Evolutionary conservation across 139 green algal species (phyloP), one percentile per base, ranked within the genome.

Genomic region (Chlorella vulgaris): DNA sequence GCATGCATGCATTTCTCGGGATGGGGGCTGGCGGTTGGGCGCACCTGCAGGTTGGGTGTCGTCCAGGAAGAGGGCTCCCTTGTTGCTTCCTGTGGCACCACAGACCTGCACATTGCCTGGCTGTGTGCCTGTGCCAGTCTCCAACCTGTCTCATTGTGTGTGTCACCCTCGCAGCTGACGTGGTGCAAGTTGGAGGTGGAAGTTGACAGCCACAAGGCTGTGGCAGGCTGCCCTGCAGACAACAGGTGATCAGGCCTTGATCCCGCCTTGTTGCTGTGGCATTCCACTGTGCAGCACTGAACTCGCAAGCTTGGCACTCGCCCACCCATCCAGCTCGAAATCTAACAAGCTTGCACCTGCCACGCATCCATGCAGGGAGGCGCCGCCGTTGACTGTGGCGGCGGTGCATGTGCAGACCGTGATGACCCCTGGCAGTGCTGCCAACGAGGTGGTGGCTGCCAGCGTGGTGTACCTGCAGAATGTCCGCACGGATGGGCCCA

Each of bases 181-280:
- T 99, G 95, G 91, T 99, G 96, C 90, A 95, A 94, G 80, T 78
- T 98, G 71, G 96, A 99, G 86, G 86, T 98, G 79, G 76, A 81
- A 35, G 36, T 97, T 42, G 68, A 82, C 10, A 73, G 61, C 18
- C 76, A 88, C 80, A 98, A 98, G 91, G 39, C 31, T 13, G 42
- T 97, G 24, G 36, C 67, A 19, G 60, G 71, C 33, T 40, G 33
- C 70, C 33, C 53, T 7, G 38, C 43, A 38, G 73, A 79, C 13
- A n/a, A n/a, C n/a, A n/a, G n/a, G n/a, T n/a, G n/a, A n/a, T n/a
- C n/a, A n/a, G n/a, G n/a, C n/a, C n/a, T n/a, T n/a, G n/a, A n/a
- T n/a, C n/a, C n/a, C n/a, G n/a, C n/a, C n/a, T n/a, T n/a, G n/a
- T n/a, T n/a, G n/a, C n/a, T n/a, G n/a, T n/a, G n/a, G n/a, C n/a